A percentile compares a stretch with the other conserved stretches of the same genome.
Evolutionary conservation across 2,329 filamentous ascomycete species (phyloP).

Genomic region (Penicillium sp.): DNA sequence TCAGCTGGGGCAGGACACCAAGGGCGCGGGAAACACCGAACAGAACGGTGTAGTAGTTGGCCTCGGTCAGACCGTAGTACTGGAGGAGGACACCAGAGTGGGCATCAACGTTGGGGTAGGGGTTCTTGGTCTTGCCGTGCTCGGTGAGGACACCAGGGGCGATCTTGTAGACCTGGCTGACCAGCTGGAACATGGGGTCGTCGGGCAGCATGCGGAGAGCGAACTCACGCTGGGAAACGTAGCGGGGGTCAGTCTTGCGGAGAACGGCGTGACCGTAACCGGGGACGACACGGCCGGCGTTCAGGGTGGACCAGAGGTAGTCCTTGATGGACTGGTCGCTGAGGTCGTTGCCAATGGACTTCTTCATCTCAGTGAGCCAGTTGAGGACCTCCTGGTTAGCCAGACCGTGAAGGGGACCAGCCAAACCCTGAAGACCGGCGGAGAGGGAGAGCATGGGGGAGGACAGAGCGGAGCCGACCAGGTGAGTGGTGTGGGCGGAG

Average conservation of each 20-base stretch:
- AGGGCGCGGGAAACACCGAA: constrained; percentile 98
- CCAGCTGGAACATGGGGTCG: constrained; percentile 99
- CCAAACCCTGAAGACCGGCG: constrained; percentile 95
- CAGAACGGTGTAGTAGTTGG: constrained; percentile 99
- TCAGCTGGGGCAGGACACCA: constrained; percentile 97
- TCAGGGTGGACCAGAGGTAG: constrained; percentile 98
- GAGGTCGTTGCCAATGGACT: constrained; percentile 85
- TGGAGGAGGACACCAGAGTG: constrained; percentile 99
- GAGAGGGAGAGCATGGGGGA: constrained; percentile 96
- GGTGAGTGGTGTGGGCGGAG: constrained; percentile 95
- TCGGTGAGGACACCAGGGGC: constrained; percentile 95
- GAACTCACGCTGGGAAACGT: constrained; percentile 97
- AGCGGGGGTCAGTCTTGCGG: constrained; percentile 98
- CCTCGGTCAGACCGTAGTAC: constrained; percentile 98
- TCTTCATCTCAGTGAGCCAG: constrained; percentile 99
- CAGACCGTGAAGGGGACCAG: constrained; percentile 95
- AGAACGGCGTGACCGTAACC: constrained; percentile 98
- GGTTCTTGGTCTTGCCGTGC: constrained; percentile 99
- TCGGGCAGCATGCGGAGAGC: constrained; percentile 89
- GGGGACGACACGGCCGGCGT: constrained; percentile 90
- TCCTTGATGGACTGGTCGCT: constrained; percentile 96
- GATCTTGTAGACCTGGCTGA: constrained; percentile 99
- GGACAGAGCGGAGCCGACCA: constrained; percentile 94
- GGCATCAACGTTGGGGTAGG: constrained; percentile 96
- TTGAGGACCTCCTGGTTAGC: constrained; percentile 99